Base-by-base conservation (phyloP, 257 asterid genomes). In the Petrea volubilis region DNA sequence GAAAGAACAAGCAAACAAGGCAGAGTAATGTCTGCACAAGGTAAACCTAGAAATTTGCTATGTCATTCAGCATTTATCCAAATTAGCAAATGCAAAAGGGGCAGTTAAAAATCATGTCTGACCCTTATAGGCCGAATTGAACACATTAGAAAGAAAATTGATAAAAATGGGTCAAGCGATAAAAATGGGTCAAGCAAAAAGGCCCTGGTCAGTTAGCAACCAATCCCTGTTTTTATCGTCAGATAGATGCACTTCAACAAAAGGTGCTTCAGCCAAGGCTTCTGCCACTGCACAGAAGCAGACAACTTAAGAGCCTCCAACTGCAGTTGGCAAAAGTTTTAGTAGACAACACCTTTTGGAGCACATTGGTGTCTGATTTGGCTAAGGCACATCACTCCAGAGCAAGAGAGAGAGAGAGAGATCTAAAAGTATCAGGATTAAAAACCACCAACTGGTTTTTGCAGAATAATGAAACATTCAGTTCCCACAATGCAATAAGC, bases 301-400 rank as follows among this genome's bases (percentile, higher is more conserved):
- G 8, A 46, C 20, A 2, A 65, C 24, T 12, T 21, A 21, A 68
- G 59, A 60, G 68, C 70, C 50, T 75, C 77, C 74, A 20, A 69
- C 51, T 61, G 68, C 77, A 69, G 60, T 41, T 46, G 52, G 27
- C 57, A 63, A 28, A 74, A 65, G 61, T 70, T 40, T 70, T 34
- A 53, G 10, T 1, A 71, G 51, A 33, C 68, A 55, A 46, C 75
- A 51, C 60, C 78, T 51, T 51, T 61, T 43, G 85, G 83, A 74
- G 86, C 87, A 83, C 83, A 83, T 29, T 70, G 23, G 25, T 69
- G 73, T 86, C 87, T 77, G 86, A 73, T 83, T 86, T 81, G 89
- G 89, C 83, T 83, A 83, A 86, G 53, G 34, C 20, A 53, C 89
- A 83, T 86, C 86, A 81, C 69, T 64, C 85, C 86, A 79, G 89